Evolutionary conservation across 108 stramenopile species (phyloP), one percentile per base, ranked within the genome.

Genomic region (Cylindrotheca closterium): DNA sequence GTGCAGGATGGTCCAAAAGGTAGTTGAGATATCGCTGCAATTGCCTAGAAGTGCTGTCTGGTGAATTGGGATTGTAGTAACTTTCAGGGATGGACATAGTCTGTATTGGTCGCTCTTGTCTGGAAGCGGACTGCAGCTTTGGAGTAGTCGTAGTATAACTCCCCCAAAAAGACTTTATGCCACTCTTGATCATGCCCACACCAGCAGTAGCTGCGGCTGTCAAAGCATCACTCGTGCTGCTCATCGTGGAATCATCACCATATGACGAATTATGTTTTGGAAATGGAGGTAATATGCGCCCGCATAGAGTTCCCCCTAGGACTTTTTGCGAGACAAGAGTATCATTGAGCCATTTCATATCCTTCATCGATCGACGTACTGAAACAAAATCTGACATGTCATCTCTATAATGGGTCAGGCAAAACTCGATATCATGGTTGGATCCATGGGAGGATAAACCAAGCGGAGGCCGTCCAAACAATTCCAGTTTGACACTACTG

Each of bases 21-120:
- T 89, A 94, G 55, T 94, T 94, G 46, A 94, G 60, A 63, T 94
- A 91, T 21, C 87, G 77, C 61, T 89, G 84, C 30, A 94, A 26
- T 34, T 82, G 80, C 47, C 80, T 53, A 1, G 78, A 78, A 24
- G 65, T 70, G 23, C 71, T 65, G 30, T 29, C 51, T 2, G 78
- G 80, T 32, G 78, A 76, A 57, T 83, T 83, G 7, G 78, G 78
- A 62, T 79, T 83, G 64, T 82, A 74, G 53, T 84, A 70, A 45
- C 69, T 81, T 47, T 78, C 72, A 25, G 75, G 71, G 18, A 71
- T 48, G 4, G 76, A 68, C 48, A 53, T 3, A n/a, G 31, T 27
- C 19, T 76, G 0, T 51, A 65, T 12, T 3, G 8, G 17, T 19
- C n/a, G 56, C 29, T 51, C 23, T 32, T 26, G 5, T 25, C 47